A percentile compares a stretch with the other conserved stretches of the same genome.
phyloP scores from a whole-genome alignment of 768 basidiomycete genomes.

The Mycena pura region DNA sequence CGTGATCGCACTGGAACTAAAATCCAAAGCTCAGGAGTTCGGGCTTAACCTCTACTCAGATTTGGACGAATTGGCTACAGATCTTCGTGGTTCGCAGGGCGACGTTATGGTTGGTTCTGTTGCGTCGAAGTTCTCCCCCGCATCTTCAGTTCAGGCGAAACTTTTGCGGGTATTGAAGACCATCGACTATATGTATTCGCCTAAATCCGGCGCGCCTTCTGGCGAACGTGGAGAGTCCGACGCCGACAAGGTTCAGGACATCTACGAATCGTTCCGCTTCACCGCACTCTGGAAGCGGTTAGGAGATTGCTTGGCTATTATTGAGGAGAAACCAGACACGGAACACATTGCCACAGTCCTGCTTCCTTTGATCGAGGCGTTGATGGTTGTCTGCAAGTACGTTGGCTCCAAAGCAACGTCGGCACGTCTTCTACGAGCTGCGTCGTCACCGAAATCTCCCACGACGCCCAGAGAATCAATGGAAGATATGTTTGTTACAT shows the following conservation, averaged over 20 bases:
- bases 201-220: conserved; percentile 49
- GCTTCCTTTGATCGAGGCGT: conserved; percentile 91
- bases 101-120: conserved; percentile 70
- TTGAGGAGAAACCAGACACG: conserved; percentile 80
- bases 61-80: conserved; percentile 74
- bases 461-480: conserved; percentile 75
- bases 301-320: conserved; percentile 85
- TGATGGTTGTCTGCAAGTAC: conserved; percentile 99
- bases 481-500: conserved; percentile 91
- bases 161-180: conserved; percentile 94
- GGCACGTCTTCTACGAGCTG: conserved; percentile 62
- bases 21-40: conserved; percentile 85
- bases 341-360: conserved; percentile 93
- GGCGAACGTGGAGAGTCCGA: conserved; percentile 55
- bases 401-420: conserved; percentile 71
- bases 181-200: conserved; percentile 94
- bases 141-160: conserved; percentile 96
- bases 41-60: conserved; percentile 78
- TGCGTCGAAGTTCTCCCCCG: conserved; percentile 90
- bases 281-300: conserved; percentile 87
- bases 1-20: conserved; percentile 87
- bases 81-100: conserved; percentile 61
- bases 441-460: conserved; percentile 74
- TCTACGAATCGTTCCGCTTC: conserved; percentile 93
- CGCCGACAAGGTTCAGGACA: conserved; percentile 81